A percentile compares a stretch with the other conserved stretches of the same genome.
Evolutionary conservation across 2,329 filamentous ascomycete genomes (phyloP).

Genomic region (Allantophomopsis cytisporea): DNA sequence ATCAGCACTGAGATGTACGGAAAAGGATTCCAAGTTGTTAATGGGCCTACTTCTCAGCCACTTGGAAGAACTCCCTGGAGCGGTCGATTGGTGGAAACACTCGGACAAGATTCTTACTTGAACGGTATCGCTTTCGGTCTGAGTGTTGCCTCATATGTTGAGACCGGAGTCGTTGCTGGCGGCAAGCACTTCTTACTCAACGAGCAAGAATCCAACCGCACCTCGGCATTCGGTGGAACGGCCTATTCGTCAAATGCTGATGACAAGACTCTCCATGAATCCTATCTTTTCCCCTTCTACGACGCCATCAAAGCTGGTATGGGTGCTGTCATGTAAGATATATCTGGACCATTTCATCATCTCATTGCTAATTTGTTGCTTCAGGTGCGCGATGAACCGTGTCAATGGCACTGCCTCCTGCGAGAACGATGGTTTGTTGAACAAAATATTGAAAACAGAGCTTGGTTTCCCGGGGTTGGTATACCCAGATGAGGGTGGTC

Average conservation of each 20-base stretch:
- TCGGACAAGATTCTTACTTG: constrained; percentile 7
- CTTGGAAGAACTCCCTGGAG: too few relatives aligned
- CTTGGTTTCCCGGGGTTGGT: constrained; percentile 73
- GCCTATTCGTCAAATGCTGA: constrained; percentile 6
- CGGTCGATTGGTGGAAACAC: constrained; percentile 6
- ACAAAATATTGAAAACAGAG: constrained; percentile 66
- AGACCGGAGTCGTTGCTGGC: constrained; percentile 6
- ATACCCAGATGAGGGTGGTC: constrained; percentile 67
- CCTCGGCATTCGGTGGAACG: not conserved
- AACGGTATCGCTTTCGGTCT: constrained; percentile 10
- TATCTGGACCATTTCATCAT: not conserved
- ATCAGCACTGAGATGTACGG: too few relatives aligned
- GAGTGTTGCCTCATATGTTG: constrained; percentile 4
- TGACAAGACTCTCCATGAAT: constrained; percentile 14
- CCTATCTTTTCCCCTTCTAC: constrained; percentile 44
- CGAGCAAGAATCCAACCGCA: constrained; percentile 9
- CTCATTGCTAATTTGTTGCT: not conserved
- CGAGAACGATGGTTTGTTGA: constrained; percentile 64
- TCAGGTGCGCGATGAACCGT: constrained; percentile 42
- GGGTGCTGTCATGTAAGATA: constrained; percentile 32
- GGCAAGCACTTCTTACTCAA: constrained; percentile 10
- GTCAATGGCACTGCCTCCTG: constrained; percentile 71
- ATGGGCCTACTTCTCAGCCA: too few relatives aligned
- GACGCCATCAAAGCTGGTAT: constrained; percentile 56
- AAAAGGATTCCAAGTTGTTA: too few relatives aligned